phyloP scores from a whole-genome alignment of 305 asterid species.

The Fraxinus xanthoxyloides region DNA sequence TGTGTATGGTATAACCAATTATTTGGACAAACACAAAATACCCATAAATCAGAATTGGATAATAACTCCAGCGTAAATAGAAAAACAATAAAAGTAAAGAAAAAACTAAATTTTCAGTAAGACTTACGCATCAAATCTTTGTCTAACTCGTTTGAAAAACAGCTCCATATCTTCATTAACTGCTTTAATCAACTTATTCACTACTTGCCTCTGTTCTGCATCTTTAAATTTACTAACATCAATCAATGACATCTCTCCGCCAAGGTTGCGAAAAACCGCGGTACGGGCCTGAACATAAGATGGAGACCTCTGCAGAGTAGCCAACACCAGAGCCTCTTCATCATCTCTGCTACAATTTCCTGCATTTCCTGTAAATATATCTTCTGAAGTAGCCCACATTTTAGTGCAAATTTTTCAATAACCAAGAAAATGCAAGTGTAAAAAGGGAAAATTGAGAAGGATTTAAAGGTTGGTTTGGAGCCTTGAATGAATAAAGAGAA shows the following conservation, averaged over 20 bases:
- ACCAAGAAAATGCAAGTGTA: neutral
- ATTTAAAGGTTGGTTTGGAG: slow-evolving; percentile 31
- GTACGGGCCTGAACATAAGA: slow-evolving; percentile 53
- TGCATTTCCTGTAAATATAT: slow-evolving; percentile 32
- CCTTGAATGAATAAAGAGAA: slow-evolving; percentile 10
- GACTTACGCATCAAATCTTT: slow-evolving; percentile 75
- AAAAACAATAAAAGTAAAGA: neutral
- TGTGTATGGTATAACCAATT: neutral
- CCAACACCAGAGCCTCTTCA: slow-evolving; percentile 57
- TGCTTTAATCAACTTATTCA: slow-evolving; percentile 52
- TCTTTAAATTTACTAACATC: slow-evolving; percentile 52
- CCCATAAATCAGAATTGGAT: neutral
- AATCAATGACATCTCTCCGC: slow-evolving; percentile 60
- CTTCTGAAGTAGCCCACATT: slow-evolving; percentile 27
- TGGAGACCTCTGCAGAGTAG: slow-evolving; percentile 67
- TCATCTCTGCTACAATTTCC: slow-evolving; percentile 32
- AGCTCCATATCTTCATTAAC: slow-evolving; percentile 55
- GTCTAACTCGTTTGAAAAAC: slow-evolving; percentile 61
- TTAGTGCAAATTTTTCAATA: neutral
- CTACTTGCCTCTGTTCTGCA: slow-evolving; percentile 44
- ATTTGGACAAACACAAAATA: neutral
- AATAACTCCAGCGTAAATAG: neutral
- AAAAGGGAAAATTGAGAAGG: slow-evolving; percentile 12
- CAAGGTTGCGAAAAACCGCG: slow-evolving; percentile 42
- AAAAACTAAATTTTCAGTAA: neutral